A percentile compares a stretch with the other conserved stretches of the same genome.
These are phyloP conservation scores for Populus hybrid DNA, from an alignment of 441 rosid genomes.

Conservation along the genomic window DNA sequence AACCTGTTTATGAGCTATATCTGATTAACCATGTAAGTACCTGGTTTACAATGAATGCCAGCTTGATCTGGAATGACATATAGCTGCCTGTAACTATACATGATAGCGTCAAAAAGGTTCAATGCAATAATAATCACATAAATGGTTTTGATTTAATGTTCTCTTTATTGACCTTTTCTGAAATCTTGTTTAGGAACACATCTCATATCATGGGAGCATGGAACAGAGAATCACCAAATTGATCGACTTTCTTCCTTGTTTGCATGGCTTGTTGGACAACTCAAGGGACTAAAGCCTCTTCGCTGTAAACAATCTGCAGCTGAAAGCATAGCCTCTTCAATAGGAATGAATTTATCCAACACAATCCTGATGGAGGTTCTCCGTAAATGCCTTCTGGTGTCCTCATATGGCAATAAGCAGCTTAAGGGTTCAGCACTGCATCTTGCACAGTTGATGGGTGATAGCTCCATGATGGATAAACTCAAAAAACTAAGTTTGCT, in stretches of 20 bases:
- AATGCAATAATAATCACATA: background rate
- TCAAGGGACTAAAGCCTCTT: constrained; percentile 47
- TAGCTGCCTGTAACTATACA: background rate
- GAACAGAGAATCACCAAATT: constrained; percentile 31
- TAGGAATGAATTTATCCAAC: constrained; percentile 34
- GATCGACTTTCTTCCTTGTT: constrained; percentile 56
- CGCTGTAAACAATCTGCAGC: constrained; percentile 27
- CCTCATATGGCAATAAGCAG: constrained; percentile 41
- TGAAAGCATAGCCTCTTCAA: constrained; percentile 26
- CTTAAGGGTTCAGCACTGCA: constrained; percentile 52
- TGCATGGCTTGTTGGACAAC: constrained; percentile 66
- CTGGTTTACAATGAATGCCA: background rate
- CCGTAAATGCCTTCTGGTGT: constrained; percentile 53
- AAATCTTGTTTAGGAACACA: constrained; percentile 30
- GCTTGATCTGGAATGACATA: background rate
- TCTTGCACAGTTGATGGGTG: constrained; percentile 48
- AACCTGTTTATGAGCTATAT: background rate
- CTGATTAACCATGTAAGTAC: background rate
- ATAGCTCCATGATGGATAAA: constrained; percentile 42
- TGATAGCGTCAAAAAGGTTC: background rate
- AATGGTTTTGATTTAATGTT: background rate
- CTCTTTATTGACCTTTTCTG: constrained; percentile 5
- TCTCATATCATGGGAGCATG: constrained; percentile 27
- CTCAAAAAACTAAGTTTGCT: constrained; percentile 42
- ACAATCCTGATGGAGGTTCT: constrained; percentile 48